phyloP scores from a whole-genome alignment of 495 filamentous ascomycete genomes.

The Tuber aestivum region DNA sequence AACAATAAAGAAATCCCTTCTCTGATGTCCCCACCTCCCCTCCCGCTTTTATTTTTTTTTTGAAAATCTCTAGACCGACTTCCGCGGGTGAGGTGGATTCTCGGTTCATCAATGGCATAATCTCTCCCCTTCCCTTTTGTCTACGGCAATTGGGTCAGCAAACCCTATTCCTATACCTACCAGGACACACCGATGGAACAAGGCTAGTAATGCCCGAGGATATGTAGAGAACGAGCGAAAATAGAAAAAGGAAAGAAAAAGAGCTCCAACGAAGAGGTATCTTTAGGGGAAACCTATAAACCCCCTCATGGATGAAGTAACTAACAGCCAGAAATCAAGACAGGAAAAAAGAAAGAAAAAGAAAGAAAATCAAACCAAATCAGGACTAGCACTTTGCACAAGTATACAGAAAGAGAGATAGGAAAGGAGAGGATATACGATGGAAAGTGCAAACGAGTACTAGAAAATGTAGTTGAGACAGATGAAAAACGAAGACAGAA shows the following conservation, averaged over 20 bases:
- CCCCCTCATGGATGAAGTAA: neutral
- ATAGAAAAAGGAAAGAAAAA: neutral
- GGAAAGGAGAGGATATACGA: slow-evolving; percentile 11
- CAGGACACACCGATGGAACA: neutral
- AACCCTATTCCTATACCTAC: neutral
- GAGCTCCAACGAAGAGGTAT: neutral
- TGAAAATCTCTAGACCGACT: neutral
- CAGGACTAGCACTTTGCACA: slow-evolving; percentile 6
- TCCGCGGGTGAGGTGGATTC: neutral
- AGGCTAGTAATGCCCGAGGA: neutral
- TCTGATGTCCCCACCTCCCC: neutral
- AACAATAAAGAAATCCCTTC: neutral
- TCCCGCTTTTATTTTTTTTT: neutral
- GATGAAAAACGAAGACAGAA: slow-evolving; percentile 3
- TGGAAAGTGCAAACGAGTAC: slow-evolving; percentile 7
- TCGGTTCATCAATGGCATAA: neutral
- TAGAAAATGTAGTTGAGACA: neutral
- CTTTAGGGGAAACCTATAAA: neutral
- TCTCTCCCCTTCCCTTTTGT: neutral
- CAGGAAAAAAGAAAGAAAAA: slow-evolving; percentile 6
- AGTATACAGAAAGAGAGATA: slow-evolving; percentile 10
- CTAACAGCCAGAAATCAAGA: neutral
- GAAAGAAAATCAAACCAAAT: slow-evolving; percentile 3
- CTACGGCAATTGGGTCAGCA: neutral
- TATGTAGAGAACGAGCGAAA: neutral